Evolutionary conservation across 1,284 basidiomycete genomes (phyloP).

Genomic region (Malassezia obtusa): DNA sequence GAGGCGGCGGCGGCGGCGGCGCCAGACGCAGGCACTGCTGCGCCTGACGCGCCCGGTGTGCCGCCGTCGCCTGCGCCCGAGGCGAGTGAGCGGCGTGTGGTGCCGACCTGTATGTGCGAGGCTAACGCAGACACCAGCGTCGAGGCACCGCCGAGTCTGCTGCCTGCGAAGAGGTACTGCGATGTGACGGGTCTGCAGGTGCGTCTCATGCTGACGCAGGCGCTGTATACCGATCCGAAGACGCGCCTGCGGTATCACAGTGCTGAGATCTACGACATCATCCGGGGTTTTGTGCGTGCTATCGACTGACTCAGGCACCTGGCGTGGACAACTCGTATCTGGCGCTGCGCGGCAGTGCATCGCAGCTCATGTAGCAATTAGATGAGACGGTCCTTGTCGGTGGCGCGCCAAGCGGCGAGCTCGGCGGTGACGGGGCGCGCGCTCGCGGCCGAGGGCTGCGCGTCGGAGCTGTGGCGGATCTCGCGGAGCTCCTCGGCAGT

Average conservation of each 20-base stretch:
- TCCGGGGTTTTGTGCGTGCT: slow-evolving; percentile 62
- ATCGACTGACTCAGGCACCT: slow-evolving; percentile 20
- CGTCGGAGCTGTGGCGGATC: neutral
- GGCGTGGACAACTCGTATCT: slow-evolving; percentile 43
- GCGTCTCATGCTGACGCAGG: slow-evolving; percentile 52
- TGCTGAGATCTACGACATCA: slow-evolving; percentile 71
- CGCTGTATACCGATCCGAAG: slow-evolving; percentile 72
- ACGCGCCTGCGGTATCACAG: slow-evolving; percentile 73
- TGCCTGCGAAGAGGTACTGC: slow-evolving; percentile 69
- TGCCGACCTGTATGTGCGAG: slow-evolving; percentile 15
- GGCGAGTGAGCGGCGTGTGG: neutral
- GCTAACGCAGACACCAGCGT: slow-evolving; percentile 61
- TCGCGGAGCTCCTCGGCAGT: slow-evolving; percentile 5
- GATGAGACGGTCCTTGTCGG: slow-evolving; percentile 8
- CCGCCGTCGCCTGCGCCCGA: neutral
- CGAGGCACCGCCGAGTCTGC: slow-evolving; percentile 70
- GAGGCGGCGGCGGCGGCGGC: neutral
- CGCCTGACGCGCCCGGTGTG: neutral
- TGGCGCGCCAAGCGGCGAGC: neutral
- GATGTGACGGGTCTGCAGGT: slow-evolving; percentile 79
- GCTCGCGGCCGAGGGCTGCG: neutral
- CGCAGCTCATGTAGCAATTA: slow-evolving; percentile 29
- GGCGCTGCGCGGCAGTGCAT: slow-evolving; percentile 34
- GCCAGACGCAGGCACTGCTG: too few species aligned
- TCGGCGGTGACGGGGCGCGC: neutral